These are phyloP conservation scores for Ceratocystis huliohia DNA, from an alignment of 2,329 filamentous ascomycete species.

Conservation along the genomic window DNA sequence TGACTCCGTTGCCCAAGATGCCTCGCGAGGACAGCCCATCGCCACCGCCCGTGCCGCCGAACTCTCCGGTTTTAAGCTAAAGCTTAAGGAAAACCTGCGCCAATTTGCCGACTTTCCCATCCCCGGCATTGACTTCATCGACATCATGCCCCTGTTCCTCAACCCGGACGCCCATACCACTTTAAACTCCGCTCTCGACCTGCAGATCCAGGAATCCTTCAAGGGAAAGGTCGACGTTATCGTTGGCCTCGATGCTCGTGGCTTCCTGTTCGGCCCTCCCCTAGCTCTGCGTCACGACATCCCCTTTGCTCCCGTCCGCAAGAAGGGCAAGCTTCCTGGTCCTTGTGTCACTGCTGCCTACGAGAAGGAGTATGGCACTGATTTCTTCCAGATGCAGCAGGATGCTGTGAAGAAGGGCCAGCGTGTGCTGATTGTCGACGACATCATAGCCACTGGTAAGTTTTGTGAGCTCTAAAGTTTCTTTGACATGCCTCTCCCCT, in stretches of 20 bases:
- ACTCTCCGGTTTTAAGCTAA: constrained; percentile 58
- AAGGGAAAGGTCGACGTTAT: constrained; percentile 68
- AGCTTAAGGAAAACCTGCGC: constrained; percentile 59
- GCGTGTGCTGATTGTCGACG: constrained; percentile 86
- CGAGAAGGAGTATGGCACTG: constrained; percentile 90
- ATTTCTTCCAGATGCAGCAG: constrained; percentile 91
- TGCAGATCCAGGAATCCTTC: constrained; percentile 59
- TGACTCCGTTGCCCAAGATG: constrained; percentile 37
- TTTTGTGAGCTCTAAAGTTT: constrained; percentile 20
- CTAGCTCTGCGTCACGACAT: constrained; percentile 73
- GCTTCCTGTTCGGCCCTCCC: constrained; percentile 87
- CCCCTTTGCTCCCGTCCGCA: constrained; percentile 83
- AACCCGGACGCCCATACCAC: constrained; percentile 58
- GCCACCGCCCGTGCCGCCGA: constrained; percentile 48
- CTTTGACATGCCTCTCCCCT: constrained; percentile 20
- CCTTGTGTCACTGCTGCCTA: constrained; percentile 74
- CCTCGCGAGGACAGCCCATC: constrained; percentile 51
- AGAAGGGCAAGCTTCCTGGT: constrained; percentile 90
- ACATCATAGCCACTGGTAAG: constrained; percentile 96
- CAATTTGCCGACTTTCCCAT: constrained; percentile 87
- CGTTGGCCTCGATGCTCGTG: constrained; percentile 83
- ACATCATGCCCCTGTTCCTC: constrained; percentile 93
- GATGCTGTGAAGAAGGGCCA: constrained; percentile 75
- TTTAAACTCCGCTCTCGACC: constrained; percentile 72
- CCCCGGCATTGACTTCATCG: constrained; percentile 88